Evolutionary conservation across 1,284 basidiomycete genomes (phyloP), one percentile per base, ranked within the genome.

Genomic region (Schizopora paradoxa): DNA sequence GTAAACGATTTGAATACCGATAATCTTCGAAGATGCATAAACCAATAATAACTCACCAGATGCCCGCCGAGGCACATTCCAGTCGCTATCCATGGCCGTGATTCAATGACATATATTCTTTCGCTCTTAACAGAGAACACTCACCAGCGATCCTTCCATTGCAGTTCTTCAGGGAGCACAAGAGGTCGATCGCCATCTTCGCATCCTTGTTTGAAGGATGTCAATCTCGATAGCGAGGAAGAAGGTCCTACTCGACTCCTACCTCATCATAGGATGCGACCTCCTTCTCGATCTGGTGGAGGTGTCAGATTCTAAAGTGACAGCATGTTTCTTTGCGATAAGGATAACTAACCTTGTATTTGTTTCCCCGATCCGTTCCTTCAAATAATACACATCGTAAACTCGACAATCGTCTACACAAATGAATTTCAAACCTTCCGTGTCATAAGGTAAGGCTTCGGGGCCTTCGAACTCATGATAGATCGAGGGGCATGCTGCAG

Each of bases 381-480:
- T 35, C 47, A 16, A 22, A 48, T 34, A 36, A 43, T 40, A 13
- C 21, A 41, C n/a, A 2, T 18, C 33, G n/a, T 35, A 26, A 23
- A 26, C 44, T 11, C n/a, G 14, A 13, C 10, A 33, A 23, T 11
- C 8, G 13, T 19, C 14, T 22, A 28, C 19, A 25, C 10, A 25
- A 42, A 35, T 16, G 45, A 47, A 48, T n/a, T 40, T 47, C 58
- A 32, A 51, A 75, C 91, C 91, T 70, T 91, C 86, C 0, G 67
- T 70, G 59, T 94, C 91, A 59, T 95, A 96, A 0, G 89, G 78
- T 48, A 96, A 82, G 0, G 91, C 66, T 43, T 91, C 89, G 0
- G 90, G 86, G 0, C 87, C 86, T 61, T 91, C 78, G 49, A 94
- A 95, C 60, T 96, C 92, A 59, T 96, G 92, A 64, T 88, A 96